Conservation (phyloP, 2,329 filamentous ascomycete genomes). For the Aspergillus latus region DNA sequence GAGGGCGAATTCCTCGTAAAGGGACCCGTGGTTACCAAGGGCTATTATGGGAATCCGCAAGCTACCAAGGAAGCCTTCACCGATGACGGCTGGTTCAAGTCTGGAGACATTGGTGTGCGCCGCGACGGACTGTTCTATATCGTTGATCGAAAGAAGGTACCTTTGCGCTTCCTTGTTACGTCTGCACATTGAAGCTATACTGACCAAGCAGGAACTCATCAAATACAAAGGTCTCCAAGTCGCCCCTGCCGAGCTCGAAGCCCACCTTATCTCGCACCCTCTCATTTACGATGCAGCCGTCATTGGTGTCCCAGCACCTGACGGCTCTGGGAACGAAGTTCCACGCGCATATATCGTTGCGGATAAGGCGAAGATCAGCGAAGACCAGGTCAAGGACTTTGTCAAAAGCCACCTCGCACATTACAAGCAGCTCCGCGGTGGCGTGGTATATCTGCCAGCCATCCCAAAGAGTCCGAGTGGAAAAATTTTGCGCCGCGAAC, state of each 20-base stretch:
- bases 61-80: slow-evolving; percentile 51
- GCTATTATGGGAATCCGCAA: slow-evolving; percentile 51
- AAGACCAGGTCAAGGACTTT: slow-evolving; percentile 41
- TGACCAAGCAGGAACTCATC: slow-evolving; percentile 41
- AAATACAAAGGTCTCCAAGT: slow-evolving; percentile 52
- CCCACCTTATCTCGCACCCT: slow-evolving; percentile 39
- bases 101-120: slow-evolving; percentile 52
- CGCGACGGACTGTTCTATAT: slow-evolving; percentile 52
- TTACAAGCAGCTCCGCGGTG: slow-evolving; percentile 48
- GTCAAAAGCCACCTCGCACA: slow-evolving; percentile 40
- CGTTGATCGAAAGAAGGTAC: slow-evolving; percentile 48
- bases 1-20: slow-evolving; percentile 53
- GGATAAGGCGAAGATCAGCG: slow-evolving; percentile 31
- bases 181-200: background rate
- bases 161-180: background rate
- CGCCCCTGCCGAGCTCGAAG: slow-evolving; percentile 45
- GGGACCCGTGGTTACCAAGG: slow-evolving; percentile 52
- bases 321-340: slow-evolving; percentile 25
- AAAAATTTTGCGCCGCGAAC: slow-evolving; percentile 40
- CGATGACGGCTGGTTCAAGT: slow-evolving; percentile 52
- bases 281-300: slow-evolving; percentile 43
- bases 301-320: slow-evolving; percentile 34
- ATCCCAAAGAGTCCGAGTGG: slow-evolving; percentile 37
- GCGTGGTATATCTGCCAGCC: slow-evolving; percentile 38
- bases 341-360: slow-evolving; percentile 45